A percentile compares a stretch with the other conserved stretches of the same genome.
Conservation (phyloP, 2,329 filamentous ascomycete genomes). For the Ophiostoma triangulosporum region DNA sequence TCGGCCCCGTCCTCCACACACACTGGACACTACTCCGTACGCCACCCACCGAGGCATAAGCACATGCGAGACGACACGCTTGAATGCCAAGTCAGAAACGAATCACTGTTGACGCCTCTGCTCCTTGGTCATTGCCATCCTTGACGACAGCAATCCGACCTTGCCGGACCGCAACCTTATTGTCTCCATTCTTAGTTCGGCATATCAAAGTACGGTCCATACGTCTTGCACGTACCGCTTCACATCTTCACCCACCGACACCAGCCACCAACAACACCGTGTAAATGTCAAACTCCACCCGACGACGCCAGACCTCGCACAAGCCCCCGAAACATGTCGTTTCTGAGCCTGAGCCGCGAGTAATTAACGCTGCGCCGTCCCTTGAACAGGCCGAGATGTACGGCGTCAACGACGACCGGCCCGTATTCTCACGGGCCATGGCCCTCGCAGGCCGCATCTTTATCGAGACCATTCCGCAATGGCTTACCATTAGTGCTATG, state of each 20-base stretch:
- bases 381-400: slow-evolving; percentile 42
- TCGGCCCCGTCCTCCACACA: background rate
- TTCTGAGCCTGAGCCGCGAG: slow-evolving; percentile 29
- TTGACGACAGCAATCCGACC: background rate
- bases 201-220: too few relatives aligned
- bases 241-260: background rate
- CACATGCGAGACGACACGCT: background rate
- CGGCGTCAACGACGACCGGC: slow-evolving; percentile 38
- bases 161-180: background rate
- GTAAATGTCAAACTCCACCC: slow-evolving; percentile 29
- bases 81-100: background rate
- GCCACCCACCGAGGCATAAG: background rate
- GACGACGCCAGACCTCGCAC: slow-evolving; percentile 32
- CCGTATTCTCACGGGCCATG: slow-evolving; percentile 35
- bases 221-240: background rate
- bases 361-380: slow-evolving; percentile 40
- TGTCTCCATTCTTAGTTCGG: background rate
- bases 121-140: background rate
- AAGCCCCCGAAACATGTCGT: slow-evolving; percentile 28
- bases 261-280: slow-evolving; percentile 13
- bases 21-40: background rate
- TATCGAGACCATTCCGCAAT: slow-evolving; percentile 46
- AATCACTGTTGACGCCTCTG: background rate
- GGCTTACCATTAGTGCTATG: slow-evolving; percentile 53
- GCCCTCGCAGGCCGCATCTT: slow-evolving; percentile 38